Evolutionary conservation across 2,329 filamentous ascomycete species (phyloP).

Genomic region (Hortaea werneckii): DNA sequence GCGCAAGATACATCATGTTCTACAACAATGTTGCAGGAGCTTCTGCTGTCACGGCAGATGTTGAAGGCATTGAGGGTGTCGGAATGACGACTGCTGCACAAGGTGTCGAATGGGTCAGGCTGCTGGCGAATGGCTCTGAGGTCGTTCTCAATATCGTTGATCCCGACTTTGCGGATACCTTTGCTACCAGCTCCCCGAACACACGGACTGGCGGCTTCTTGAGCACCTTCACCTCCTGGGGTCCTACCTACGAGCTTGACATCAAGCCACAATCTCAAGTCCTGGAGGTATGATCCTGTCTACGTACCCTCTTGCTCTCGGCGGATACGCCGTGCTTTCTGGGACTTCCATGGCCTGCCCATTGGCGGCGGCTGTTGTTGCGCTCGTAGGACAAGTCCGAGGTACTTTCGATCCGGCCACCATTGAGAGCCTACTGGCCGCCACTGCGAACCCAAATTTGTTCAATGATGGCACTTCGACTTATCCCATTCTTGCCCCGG

Average conservation of each 20-base stretch:
- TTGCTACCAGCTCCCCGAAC: conserved; percentile 10
- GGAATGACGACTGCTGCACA: conserved; percentile 18
- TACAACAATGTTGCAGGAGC: conserved; percentile 42
- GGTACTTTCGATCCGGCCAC: not conserved
- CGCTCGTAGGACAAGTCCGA: conserved; percentile 19
- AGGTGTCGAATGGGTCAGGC: conserved; percentile 12
- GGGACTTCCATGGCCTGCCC: conserved; percentile 54
- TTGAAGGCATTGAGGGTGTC: conserved; percentile 9
- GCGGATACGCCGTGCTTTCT: conserved; percentile 42
- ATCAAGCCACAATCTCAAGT: conserved; percentile 48
- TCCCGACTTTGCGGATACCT: conserved; percentile 9
- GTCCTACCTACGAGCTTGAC: conserved; percentile 50
- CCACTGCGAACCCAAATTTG: not conserved
- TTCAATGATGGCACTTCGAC: conserved; percentile 28
- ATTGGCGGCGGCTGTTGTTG: conserved; percentile 40
- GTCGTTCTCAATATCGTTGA: conserved; percentile 16
- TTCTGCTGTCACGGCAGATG: conserved; percentile 9
- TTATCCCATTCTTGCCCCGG: not conserved
- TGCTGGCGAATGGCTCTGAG: conserved; percentile 9
- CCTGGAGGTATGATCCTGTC: conserved; percentile 50
- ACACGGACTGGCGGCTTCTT: conserved; percentile 38
- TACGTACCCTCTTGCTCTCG: conserved; percentile 38
- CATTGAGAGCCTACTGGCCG: not conserved
- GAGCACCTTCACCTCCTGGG: conserved; percentile 49
- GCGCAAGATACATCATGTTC: conserved; percentile 51